Evolutionary conservation across 179 eudicot genomes (phyloP).

Genomic region (Silene coronaria): DNA sequence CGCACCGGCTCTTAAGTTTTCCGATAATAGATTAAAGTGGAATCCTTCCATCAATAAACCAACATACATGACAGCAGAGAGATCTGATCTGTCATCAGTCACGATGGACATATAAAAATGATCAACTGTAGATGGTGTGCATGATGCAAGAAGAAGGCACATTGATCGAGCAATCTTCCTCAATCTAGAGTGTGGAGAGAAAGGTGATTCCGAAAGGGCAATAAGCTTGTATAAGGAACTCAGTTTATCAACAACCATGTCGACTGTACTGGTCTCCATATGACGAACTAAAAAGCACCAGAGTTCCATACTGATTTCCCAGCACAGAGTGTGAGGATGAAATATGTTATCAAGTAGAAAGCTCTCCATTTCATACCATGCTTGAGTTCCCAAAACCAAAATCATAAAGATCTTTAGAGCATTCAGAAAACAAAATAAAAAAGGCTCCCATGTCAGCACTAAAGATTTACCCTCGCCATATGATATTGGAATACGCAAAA

Average conservation of each 20-base stretch:
- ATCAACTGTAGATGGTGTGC: conserved; percentile 46
- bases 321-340: conserved; percentile 84
- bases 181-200: conserved; percentile 38
- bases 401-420: conserved; percentile 78
- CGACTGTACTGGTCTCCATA: conserved; percentile 52
- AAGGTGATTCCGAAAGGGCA: conserved; percentile 47
- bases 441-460: conserved; percentile 49
- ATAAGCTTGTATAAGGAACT: conserved; percentile 45
- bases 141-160: conserved; percentile 51
- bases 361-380: conserved; percentile 55
- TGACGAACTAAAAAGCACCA: conserved; percentile 75
- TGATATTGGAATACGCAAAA: conserved; percentile 41
- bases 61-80: conserved; percentile 37
- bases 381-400: conserved; percentile 42
- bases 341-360: conserved; percentile 68
- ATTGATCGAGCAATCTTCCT: conserved; percentile 70
- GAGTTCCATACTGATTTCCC: conserved; percentile 73
- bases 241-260: conserved; percentile 51
- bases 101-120: conserved; percentile 47
- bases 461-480: conserved; percentile 44
- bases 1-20: conserved; percentile 41
- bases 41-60: conserved; percentile 84
- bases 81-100: conserved; percentile 37
- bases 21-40: conserved; percentile 58
- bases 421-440: conserved; percentile 45